Conservation (phyloP, 805 yeast genomes). For the Wickerhamiella bombiphila region DNA sequence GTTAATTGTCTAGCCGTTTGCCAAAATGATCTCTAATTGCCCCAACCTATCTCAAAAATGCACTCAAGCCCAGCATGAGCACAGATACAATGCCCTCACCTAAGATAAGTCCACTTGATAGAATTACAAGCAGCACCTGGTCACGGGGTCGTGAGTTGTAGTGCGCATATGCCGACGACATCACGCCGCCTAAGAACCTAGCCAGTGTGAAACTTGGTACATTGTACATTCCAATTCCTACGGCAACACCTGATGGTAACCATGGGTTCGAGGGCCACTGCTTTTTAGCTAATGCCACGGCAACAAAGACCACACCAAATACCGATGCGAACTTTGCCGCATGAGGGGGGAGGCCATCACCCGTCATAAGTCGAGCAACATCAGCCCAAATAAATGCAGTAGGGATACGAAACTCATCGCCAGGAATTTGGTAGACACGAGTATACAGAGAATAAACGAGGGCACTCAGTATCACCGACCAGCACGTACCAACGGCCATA, state of each 20-base stretch:
- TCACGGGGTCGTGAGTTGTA: conserved; percentile 26
- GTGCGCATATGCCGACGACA: conserved; percentile 37
- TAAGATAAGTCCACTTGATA: conserved; percentile 79
- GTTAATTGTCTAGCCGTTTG: too few relatives aligned
- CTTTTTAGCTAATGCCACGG: conserved; percentile 38
- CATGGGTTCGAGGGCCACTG: conserved; percentile 24
- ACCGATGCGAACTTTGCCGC: conserved; percentile 52
- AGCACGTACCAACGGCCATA: conserved; percentile 73
- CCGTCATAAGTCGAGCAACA: conserved; percentile 84
- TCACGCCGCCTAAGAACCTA: conserved; percentile 74
- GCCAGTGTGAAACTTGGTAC: conserved; percentile 89
- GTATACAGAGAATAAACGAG: conserved; percentile 74
- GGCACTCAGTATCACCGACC: conserved; percentile 69
- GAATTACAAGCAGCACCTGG: conserved; percentile 64
- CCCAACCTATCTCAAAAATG: too few relatives aligned
- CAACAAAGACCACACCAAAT: conserved; percentile 53
- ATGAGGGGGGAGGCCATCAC: conserved; percentile 73
- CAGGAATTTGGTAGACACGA: conserved; percentile 72
- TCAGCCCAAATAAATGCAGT: conserved; percentile 96
- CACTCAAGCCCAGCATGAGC: conserved; percentile 47
- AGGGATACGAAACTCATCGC: conserved; percentile 68
- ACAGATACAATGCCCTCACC: conserved; percentile 91
- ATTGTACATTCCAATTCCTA: conserved; percentile 91
- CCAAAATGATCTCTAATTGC: too few relatives aligned
- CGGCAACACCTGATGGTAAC: conserved; percentile 91